Evolutionary conservation across 148 eudicot species (phyloP).

Genomic region (Silene uniflora): DNA sequence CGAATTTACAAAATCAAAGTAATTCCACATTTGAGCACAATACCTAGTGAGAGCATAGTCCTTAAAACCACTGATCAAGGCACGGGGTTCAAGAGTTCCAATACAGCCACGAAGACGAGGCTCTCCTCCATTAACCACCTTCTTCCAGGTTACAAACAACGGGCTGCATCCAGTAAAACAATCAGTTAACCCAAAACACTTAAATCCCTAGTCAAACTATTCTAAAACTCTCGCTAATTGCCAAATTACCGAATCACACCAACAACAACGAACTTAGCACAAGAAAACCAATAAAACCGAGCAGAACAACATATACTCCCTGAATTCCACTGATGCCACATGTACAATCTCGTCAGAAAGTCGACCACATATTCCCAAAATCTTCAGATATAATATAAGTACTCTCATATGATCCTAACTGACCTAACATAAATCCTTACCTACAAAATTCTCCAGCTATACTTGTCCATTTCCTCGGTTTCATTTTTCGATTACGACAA

Average conservation of each 20-base stretch:
- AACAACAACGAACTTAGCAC: no score
- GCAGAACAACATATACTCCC: background rate
- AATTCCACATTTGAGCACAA: background rate
- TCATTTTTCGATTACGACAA: background rate
- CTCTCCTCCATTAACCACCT: constrained; percentile 82
- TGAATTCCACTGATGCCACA: background rate
- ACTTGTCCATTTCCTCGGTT: background rate
- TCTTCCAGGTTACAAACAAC: constrained; percentile 98
- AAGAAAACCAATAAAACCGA: background rate
- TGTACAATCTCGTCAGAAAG: background rate
- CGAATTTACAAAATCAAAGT: background rate
- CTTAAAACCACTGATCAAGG: constrained; percentile 65
- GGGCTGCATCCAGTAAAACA: constrained; percentile 63
- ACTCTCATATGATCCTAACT: no score
- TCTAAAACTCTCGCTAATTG: background rate
- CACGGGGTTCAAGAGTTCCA: constrained; percentile 80
- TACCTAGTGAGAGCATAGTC: constrained; percentile 96
- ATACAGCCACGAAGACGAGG: constrained; percentile 99
- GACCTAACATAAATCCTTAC: no score
- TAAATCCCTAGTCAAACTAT: background rate
- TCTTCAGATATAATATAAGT: no score
- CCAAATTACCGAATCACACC: no score
- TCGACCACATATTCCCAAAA: no score
- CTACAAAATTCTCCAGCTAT: background rate
- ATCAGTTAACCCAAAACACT: constrained; percentile 17